Base-by-base conservation (phyloP, 2,329 filamentous ascomycete genomes). In the Neonectria sp. region DNA sequence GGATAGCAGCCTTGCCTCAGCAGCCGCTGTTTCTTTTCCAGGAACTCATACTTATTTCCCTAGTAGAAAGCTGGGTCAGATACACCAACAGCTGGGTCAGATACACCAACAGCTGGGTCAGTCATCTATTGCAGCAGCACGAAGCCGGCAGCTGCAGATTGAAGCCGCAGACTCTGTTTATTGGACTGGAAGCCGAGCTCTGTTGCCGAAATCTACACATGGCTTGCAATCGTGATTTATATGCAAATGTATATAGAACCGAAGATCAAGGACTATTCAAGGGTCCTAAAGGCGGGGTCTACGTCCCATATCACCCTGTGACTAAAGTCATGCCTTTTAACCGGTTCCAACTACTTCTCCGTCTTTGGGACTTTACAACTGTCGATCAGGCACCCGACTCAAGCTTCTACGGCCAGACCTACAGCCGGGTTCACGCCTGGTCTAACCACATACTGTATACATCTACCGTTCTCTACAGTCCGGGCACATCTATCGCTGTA, bases 151-250 rank as follows among this genome's bases (percentile, higher is more conserved):
- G 37, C 55, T 24, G 17, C 15, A 21, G 21, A 21, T 21, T 21
- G 21, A 21, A 21, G 21, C 21, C 17, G 7, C 17, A 46, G 46
- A 55, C 21, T 21, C 21, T 21, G 21, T 21, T 21, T 64, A n/a
- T 35, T 51, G 4, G 6, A 45, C 13, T 69, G 52, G 63, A 43
- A 58, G 21, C 55, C 52, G 37, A 65, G 40, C 55, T 65, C 53
- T 53, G 12, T 45, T 21, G 24, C 13, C 17, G 57, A 68, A 60
- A 40, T 68, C 45, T 68, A 62, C 46, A 25, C 62, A 24, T 68
- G 52, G 57, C 29, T 68, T 58, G 43, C 31, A 9, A 63, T 55
- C 53, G 15, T 65, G 15, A 68, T 60, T 40, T 68, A 68, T 61
- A 65, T 60, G 27, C 17, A 43, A 57, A 51, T 67, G 46, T 56